Evolutionary conservation across 495 filamentous ascomycete genomes (phyloP), one percentile per base, ranked within the genome.

Genomic region (Daldinia loculata): DNA sequence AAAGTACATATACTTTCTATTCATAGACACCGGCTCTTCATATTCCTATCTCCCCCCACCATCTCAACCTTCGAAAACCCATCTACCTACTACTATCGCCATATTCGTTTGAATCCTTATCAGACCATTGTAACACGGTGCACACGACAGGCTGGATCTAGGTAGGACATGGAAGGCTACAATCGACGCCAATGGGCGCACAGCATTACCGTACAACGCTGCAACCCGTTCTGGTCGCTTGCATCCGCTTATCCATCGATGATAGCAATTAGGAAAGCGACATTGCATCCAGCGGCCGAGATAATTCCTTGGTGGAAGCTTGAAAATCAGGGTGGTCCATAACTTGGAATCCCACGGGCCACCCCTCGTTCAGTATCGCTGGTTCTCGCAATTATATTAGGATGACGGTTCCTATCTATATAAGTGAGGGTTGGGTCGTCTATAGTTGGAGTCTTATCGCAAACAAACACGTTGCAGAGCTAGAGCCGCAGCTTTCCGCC

Each of bases 401-500:
- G 55, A 68, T 72, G 61, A 68, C 70, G 70, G 58, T 55, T 26
- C 17, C 36, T 41, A 34, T 60, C 39, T 61, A 34, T 51, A 41
- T 61, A 64, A 39, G 51, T 60, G 29, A 62, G 41, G 45, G 63
- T 59, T 41, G 24, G 19, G 38, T 67, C 60, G 61, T 57, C 55
- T 57, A 55, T 34, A 66, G 61, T 56, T 69, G 61, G 64, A 24
- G 32, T 59, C 43, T 66, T 69, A 67, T 69, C 61, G 57, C 50
- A 66, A 66, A 51, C 32, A 57, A 65, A 41, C 60, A 58, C 56
- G 12, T 9, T 17, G 2, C 34, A 24, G 17, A 17, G 12, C 30
- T 26, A 62, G 56, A 73, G 70, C 70, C 66, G 66, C 70, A 69
- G 70, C 57, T 66, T 66, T 66, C 70, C 70, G 66, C 45, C 41